Base-by-base conservation (phyloP, 805 yeast genomes). In the Starmera caribaea region DNA sequence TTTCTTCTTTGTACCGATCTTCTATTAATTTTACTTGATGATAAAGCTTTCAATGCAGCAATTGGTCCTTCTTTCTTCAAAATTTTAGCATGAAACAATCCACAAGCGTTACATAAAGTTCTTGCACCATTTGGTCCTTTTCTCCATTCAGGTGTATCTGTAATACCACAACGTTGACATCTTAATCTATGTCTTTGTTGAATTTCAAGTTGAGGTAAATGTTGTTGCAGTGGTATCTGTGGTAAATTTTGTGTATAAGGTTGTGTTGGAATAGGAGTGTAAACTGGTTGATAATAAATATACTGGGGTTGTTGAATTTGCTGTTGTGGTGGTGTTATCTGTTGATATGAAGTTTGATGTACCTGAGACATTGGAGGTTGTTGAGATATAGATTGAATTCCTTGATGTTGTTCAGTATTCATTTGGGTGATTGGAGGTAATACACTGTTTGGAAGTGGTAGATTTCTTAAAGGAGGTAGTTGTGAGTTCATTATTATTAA, bases 51-150 rank as follows among this genome's bases (percentile, higher is more conserved):
- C 2, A 54, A 52, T 14, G 58, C 58, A 10, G 58, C 58, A 31
- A 44, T 50, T 3, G 57, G 51, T 1, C 58, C 58, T n/a, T 51
- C 55, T 16, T 47, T 67, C 51, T 79, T 81, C 38, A 73, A 65
- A 27, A 81, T 61, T 52, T 83, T 83, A 34, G 84, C 81, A 55
- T 76, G 83, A 53, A 71, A 80, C 32, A 84, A 60, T 0, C 95
- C 95, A 57, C 95, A 84, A 1, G 92, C 92, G 55, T 84, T 85
- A 60, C 94, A 84, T 38, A 84, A 59, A 1, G 88, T 80, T 32
- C 87, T 64, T 12, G 76, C 74, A 3, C 92, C 94, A 39, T 73
- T 72, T 2, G 95, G 92, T 0, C 92, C 92, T 35, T 81, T 69
- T 40, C 94, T 63, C 94, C 95, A 84, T 57, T 84, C 92, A 0